These are phyloP conservation scores for Tetradesmus lagerheimii DNA, from an alignment of 139 green algal species.

Conservation along the genomic window DNA sequence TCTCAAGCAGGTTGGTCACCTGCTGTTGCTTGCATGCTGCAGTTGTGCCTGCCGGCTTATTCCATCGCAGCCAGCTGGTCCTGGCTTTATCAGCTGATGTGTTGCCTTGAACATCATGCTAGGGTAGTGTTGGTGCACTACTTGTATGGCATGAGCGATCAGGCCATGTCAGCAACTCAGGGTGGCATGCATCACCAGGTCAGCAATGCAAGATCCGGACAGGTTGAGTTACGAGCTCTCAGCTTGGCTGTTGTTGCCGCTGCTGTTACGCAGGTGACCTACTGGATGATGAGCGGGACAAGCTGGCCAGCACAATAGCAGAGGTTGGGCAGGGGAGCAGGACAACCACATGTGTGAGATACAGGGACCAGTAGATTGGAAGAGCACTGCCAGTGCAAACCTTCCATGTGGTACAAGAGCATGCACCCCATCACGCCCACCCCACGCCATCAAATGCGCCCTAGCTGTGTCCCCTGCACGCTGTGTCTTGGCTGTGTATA, in stretches of 20 bases:
- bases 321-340: neutral
- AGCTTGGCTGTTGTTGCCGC: neutral
- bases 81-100: neutral
- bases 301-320: neutral
- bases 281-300: neutral
- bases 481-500: too few relatives aligned
- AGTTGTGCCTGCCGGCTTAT: neutral
- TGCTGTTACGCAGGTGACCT: neutral
- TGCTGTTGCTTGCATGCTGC: neutral
- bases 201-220: neutral
- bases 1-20: constrained; percentile 50
- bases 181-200: neutral
- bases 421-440: too few relatives aligned
- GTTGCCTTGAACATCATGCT: neutral
- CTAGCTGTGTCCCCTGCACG: too few relatives aligned
- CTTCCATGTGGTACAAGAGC: too few relatives aligned
- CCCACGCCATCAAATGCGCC: too few relatives aligned
- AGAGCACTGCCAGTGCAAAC: too few relatives aligned
- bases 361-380: too few relatives aligned
- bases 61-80: neutral
- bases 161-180: too few relatives aligned
- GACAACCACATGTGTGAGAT: too few relatives aligned
- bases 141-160: too few relatives aligned
- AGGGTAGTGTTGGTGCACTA: too few relatives aligned
- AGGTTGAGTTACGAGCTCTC: too few relatives aligned